These are phyloP conservation scores for Mallotus japonicus DNA, from an alignment of 441 rosid species.

Conservation along the genomic window DNA sequence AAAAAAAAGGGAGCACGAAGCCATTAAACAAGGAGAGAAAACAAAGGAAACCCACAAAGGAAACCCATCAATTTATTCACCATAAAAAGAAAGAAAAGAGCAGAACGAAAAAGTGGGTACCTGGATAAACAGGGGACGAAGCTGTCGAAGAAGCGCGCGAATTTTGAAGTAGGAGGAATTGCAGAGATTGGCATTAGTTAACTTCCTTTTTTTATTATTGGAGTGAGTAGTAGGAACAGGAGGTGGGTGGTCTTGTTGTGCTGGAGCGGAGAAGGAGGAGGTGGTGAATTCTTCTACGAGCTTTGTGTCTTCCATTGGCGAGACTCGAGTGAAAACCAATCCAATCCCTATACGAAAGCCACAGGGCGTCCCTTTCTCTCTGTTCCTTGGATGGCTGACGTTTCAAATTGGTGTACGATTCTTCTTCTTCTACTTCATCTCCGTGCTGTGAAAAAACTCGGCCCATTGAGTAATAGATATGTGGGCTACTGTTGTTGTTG, in stretches of 20 bases:
- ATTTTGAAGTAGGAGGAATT: slow-evolving; percentile 26
- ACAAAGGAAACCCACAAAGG: neutral
- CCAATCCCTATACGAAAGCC: too few relatives aligned
- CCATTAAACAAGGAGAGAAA: neutral
- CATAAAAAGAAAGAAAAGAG: neutral
- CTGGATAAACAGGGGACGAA: slow-evolving; percentile 33
- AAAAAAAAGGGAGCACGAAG: too few relatives aligned
- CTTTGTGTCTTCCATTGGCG: slow-evolving; percentile 4
- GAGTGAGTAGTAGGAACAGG: neutral
- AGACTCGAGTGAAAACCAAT: too few relatives aligned
- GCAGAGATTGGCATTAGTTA: neutral
- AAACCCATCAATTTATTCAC: neutral
- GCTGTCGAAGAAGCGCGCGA: slow-evolving; percentile 27
- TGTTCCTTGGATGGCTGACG: too few relatives aligned
- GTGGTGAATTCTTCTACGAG: too few relatives aligned
- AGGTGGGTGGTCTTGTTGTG: neutral
- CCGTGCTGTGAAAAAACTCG: neutral
- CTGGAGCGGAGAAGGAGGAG: neutral
- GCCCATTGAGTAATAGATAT: too few relatives aligned
- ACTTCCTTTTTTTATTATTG: slow-evolving; percentile 17
- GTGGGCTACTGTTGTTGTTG: too few relatives aligned
- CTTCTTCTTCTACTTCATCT: too few relatives aligned
- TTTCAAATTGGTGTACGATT: too few relatives aligned
- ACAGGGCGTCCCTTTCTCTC: too few relatives aligned
- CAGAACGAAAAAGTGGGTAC: neutral